phyloP scores from a whole-genome alignment of 2,329 filamentous ascomycete species.

The Fusarium decemcellulare region DNA sequence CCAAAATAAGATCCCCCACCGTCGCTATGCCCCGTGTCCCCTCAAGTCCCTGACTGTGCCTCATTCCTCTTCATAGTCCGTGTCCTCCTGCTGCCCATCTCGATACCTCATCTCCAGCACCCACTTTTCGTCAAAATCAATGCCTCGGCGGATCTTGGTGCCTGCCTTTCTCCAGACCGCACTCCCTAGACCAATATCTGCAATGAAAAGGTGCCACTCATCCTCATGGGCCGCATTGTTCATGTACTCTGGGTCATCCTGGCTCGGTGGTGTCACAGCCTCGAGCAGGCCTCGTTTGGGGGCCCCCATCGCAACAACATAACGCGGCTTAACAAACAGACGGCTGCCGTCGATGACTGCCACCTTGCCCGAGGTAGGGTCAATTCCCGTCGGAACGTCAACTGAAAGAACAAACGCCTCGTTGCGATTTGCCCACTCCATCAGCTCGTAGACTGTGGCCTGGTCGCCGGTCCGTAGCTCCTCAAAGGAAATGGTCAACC shows the following conservation, averaged over 20 bases:
- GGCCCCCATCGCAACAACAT: slow-evolving; percentile 87
- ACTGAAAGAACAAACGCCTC: slow-evolving; percentile 87
- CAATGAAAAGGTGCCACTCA: slow-evolving; percentile 85
- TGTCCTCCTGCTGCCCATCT: slow-evolving; percentile 50
- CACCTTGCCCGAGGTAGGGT: slow-evolving; percentile 80
- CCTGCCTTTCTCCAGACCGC: slow-evolving; percentile 89
- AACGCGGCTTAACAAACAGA: slow-evolving; percentile 85
- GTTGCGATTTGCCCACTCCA: slow-evolving; percentile 93
- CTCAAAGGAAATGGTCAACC: slow-evolving; percentile 89
- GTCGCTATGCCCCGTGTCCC: not conserved
- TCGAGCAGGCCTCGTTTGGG: slow-evolving; percentile 89
- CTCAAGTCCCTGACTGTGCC: not conserved
- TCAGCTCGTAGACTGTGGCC: slow-evolving; percentile 87
- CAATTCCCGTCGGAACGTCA: slow-evolving; percentile 92
- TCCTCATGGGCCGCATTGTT: slow-evolving; percentile 60
- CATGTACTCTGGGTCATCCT: slow-evolving; percentile 52
- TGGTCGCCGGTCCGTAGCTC: slow-evolving; percentile 88
- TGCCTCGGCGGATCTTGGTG: slow-evolving; percentile 83
- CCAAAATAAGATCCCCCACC: slow-evolving; percentile 5
- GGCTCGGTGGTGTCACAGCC: slow-evolving; percentile 72
- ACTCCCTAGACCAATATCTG: slow-evolving; percentile 87
- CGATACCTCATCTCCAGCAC: slow-evolving; percentile 78
- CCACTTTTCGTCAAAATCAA: slow-evolving; percentile 92
- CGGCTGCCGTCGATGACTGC: slow-evolving; percentile 80
- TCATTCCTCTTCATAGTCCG: slow-evolving; percentile 45